Conservation (phyloP, 2,329 filamentous ascomycete genomes). For the Colletotrichum simmondsii region DNA sequence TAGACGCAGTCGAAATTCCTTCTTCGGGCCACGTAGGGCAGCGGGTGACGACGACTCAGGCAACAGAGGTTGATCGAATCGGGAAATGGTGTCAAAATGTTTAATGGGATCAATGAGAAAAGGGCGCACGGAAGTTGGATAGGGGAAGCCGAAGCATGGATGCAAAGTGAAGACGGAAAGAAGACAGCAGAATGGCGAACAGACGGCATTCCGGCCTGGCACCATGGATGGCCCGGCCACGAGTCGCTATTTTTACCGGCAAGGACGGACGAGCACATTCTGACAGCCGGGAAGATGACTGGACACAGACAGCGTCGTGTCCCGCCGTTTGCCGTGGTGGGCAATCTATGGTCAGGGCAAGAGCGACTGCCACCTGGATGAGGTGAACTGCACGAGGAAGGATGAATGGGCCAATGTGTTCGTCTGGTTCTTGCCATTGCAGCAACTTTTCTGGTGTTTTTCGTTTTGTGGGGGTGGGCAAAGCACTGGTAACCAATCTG, state of each 20-base stretch:
- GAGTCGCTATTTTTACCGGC: slow-evolving; percentile 13
- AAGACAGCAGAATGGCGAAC: neutral
- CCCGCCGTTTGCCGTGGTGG: neutral
- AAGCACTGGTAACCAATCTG: neutral
- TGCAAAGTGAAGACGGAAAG: neutral
- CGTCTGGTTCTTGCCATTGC: neutral
- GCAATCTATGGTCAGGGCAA: neutral
- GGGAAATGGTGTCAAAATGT: slow-evolving; percentile 9
- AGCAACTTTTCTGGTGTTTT: no score
- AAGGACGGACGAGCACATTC: neutral
- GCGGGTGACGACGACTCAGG: slow-evolving; percentile 6
- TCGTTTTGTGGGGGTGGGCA: slow-evolving; percentile 6
- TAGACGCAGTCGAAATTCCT: slow-evolving; percentile 9
- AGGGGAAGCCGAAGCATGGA: neutral
- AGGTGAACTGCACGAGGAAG: neutral
- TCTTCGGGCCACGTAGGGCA: slow-evolving; percentile 2
- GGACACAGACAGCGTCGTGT: slow-evolving; percentile 1
- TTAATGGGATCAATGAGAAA: neutral
- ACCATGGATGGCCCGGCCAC: slow-evolving; percentile 19
- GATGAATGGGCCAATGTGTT: neutral
- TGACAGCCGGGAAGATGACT: slow-evolving; percentile 8
- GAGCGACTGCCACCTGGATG: neutral
- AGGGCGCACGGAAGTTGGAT: neutral
- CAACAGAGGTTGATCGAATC: neutral
- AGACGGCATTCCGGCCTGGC: neutral